Base-by-base conservation (phyloP, 2,329 filamentous ascomycete species). In the Hysterium pulicare region DNA sequence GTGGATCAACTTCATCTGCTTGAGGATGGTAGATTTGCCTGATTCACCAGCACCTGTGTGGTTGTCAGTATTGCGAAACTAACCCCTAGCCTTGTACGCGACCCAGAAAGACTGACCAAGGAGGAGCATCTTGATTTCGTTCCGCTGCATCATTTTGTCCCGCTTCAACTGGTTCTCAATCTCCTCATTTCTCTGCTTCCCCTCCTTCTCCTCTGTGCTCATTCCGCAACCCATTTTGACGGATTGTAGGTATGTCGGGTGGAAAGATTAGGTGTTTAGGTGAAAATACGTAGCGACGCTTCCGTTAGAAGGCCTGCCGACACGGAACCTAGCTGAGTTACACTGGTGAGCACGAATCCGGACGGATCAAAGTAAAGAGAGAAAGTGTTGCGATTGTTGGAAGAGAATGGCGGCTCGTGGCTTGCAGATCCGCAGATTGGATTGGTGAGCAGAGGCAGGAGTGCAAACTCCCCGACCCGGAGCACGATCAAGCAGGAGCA, bases 171-270 rank as follows among this genome's bases (percentile, higher is more conserved):
- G 91, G 71, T 96, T 97, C 76, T 98, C 93, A 67, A 98, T 98
- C 83, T 97, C 91, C 81, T 98, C 93, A 71, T 98, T 97, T 61
- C 93, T 86, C 78, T 90, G 88, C 87, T 96, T 97, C 76, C 93
- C 91, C 90, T 97, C 93, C 86, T 96, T 96, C 77, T 97, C 93
- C 78, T 97, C 93, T 68, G 93, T 95, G 72, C 91, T 97, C 89
- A 96, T 95, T 75, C 91, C 91, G 73, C 93, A 98, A 83, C 93
- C 93, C 93, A 98, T 98, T 64, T 78, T 90, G 85, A 69, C 55
- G 49, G 51, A 24, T 48, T 46, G 30, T 30, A 43, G 47, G 30
- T 47, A 38, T 51, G 48, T 41, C 19, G 15, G 40, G 24, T 21
- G 37, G 38, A 28, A 40, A 13, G 55, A 65, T 61, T 63, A 64